Evolutionary conservation across 2,329 filamentous ascomycete genomes (phyloP).

Genomic region (Aspergillus udagawae): DNA sequence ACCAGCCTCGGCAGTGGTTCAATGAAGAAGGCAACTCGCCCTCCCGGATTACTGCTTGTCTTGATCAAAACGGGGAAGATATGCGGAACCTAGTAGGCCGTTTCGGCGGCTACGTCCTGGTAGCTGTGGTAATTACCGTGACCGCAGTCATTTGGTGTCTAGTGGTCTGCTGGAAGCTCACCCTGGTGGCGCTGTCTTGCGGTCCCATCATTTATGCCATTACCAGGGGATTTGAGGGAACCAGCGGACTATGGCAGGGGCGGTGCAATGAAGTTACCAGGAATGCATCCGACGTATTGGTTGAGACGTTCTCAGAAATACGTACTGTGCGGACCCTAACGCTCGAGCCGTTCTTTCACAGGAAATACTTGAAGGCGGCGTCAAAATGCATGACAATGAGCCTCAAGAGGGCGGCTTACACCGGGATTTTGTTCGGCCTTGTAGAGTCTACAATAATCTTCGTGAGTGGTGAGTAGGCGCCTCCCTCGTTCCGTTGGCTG

Average conservation of each 20-base stretch:
- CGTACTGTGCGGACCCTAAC: constrained; percentile 72
- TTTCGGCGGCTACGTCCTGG: constrained; percentile 68
- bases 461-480: constrained; percentile 49
- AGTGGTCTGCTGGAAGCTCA: constrained; percentile 71
- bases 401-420: constrained; percentile 60
- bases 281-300: constrained; percentile 59
- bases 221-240: constrained; percentile 60
- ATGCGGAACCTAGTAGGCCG: constrained; percentile 77
- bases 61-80: constrained; percentile 82
- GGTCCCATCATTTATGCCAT: constrained; percentile 64
- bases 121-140: constrained; percentile 62
- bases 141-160: constrained; percentile 74
- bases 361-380: constrained; percentile 57
- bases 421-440: constrained; percentile 71
- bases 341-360: constrained; percentile 66
- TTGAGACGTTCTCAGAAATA: constrained; percentile 75
- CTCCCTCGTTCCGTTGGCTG: background rate
- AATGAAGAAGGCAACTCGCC: constrained; percentile 63
- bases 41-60: constrained; percentile 61
- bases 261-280: constrained; percentile 62
- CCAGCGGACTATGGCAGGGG: constrained; percentile 69
- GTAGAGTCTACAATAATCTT: constrained; percentile 69
- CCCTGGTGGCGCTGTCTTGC: constrained; percentile 68
- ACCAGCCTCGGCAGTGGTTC: constrained; percentile 77
- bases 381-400: constrained; percentile 57